Conservation (phyloP, 1,284 basidiomycete genomes). For the Peniophora sp. region DNA sequence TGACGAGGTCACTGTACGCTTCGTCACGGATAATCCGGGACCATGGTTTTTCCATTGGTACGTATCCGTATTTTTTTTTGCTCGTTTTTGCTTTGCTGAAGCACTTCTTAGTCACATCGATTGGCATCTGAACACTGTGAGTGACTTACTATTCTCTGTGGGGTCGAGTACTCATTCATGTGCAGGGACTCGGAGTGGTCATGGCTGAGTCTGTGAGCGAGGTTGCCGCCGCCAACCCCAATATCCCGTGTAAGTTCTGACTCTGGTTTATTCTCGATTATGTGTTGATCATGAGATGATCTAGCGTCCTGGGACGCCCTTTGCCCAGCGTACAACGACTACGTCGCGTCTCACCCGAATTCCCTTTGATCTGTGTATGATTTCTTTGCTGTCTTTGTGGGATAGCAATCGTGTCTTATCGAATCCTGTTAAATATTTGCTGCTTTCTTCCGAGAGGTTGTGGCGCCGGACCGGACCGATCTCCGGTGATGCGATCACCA, state of each 20-base stretch:
- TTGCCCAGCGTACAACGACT: neutral
- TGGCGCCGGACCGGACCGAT: too few species aligned
- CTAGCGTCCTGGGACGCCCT: neutral
- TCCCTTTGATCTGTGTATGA: too few species aligned
- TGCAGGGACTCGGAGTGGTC: neutral
- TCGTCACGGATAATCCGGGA: neutral
- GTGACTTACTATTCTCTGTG: neutral
- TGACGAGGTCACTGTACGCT: neutral
- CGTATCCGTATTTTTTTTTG: neutral
- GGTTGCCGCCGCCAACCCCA: neutral
- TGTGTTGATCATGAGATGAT: neutral
- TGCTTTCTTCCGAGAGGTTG: too few species aligned
- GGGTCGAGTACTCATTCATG: neutral
- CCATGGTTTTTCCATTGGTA: neutral
- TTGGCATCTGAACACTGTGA: neutral
- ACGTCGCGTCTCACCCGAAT: too few species aligned
- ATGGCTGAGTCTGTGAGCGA: neutral
- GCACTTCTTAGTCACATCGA: neutral
- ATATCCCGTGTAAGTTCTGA: neutral
- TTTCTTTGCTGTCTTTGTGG: too few species aligned
- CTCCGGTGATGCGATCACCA: too few species aligned
- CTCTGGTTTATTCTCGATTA: neutral
- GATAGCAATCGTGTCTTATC: too few species aligned
- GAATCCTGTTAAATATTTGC: too few species aligned
- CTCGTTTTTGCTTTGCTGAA: neutral